phyloP scores from a whole-genome alignment of 2,329 filamentous ascomycete species.

The Diaporthe citriasiana region DNA sequence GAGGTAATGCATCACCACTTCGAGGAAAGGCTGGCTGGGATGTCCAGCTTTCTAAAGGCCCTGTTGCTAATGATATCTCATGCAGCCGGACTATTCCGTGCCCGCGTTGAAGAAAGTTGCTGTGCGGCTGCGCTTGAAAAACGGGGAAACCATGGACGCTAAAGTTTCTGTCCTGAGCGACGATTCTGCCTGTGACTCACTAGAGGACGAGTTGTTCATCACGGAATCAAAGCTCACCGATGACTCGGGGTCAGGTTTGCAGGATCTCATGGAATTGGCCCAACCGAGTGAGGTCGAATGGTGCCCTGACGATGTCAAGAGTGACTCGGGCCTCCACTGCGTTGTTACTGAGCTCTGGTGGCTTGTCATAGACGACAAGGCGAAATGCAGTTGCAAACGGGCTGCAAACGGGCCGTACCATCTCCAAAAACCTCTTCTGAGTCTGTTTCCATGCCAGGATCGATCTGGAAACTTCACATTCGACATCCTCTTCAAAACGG shows the following conservation, averaged over 20 bases:
- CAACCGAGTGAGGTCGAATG: neutral
- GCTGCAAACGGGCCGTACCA: neutral
- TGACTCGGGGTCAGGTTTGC: neutral
- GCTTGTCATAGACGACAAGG: neutral
- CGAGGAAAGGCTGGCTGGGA: neutral
- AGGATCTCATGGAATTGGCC: neutral
- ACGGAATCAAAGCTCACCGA: neutral
- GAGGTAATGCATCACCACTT: neutral
- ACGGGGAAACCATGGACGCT: neutral
- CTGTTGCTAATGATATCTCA: neutral
- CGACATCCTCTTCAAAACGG: neutral
- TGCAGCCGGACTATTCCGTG: neutral
- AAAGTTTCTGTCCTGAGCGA: neutral
- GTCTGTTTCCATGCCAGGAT: neutral
- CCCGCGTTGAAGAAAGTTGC: neutral
- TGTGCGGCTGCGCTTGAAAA: neutral
- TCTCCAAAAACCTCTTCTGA: neutral
- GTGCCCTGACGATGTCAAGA: neutral
- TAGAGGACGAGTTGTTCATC: neutral
- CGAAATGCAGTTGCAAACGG: neutral
- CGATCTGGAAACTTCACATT: neutral
- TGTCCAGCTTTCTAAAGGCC: neutral
- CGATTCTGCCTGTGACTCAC: neutral
- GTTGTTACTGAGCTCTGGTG: neutral
- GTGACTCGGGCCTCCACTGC: neutral